Evolutionary conservation across 1,284 basidiomycete species (phyloP).

Genomic region (Erythrobasidium hasegawianum): DNA sequence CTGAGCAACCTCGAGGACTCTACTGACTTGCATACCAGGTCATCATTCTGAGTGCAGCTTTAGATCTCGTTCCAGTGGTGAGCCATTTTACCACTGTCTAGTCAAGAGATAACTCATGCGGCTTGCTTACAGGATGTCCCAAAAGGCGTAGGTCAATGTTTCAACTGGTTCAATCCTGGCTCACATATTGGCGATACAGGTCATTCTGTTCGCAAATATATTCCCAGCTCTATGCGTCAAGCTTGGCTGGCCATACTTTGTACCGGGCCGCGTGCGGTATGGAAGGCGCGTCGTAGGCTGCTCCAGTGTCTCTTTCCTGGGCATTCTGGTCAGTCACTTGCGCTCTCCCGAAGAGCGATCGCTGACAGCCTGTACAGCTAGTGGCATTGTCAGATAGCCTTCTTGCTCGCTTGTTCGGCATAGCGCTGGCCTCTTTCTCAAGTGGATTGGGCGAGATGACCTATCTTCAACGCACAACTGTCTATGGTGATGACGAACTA

Average conservation of each 20-base stretch:
- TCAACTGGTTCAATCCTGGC: constrained; percentile 70
- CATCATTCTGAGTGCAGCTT: constrained; percentile 89
- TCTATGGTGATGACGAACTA: constrained; percentile 40
- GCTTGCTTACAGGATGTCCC: constrained; percentile 37
- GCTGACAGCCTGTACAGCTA: constrained; percentile 57
- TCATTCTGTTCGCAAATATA: constrained; percentile 49
- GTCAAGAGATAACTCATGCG: no score
- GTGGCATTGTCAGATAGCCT: constrained; percentile 72
- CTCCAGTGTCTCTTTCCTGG: constrained; percentile 60
- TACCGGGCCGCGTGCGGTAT: constrained; percentile 69
- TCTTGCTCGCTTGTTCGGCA: constrained; percentile 72
- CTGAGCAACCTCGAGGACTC: background rate
- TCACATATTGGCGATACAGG: constrained; percentile 50
- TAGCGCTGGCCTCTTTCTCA: constrained; percentile 82
- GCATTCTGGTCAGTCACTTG: constrained; percentile 74
- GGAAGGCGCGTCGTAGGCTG: constrained; percentile 69
- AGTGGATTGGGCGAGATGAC: constrained; percentile 92
- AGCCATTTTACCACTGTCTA: no score
- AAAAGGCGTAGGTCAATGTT: constrained; percentile 64
- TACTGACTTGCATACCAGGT: constrained; percentile 60
- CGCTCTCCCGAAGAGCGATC: no score
- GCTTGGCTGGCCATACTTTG: constrained; percentile 84
- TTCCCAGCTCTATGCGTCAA: constrained; percentile 61
- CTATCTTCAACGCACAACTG: constrained; percentile 84
- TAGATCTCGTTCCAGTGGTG: constrained; percentile 82